Evolutionary conservation across 768 basidiomycete species (phyloP), one percentile per base, ranked within the genome.

Genomic region (Tricholoma terreum): DNA sequence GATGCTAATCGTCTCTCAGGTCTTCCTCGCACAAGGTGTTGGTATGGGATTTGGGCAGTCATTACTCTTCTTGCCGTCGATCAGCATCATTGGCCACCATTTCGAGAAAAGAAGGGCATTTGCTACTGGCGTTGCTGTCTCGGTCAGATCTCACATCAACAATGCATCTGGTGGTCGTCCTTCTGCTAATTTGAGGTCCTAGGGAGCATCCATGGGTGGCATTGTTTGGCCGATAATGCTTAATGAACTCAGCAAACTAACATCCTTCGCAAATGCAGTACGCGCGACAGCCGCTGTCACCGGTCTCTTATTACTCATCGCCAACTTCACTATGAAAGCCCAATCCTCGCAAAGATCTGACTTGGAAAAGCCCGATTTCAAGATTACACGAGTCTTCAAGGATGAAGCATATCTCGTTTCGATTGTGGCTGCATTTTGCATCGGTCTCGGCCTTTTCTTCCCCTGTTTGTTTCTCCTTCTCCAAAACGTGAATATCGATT

Each of bases 1-100:
- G 5, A 54, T 57, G 9, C 46, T 67, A 51, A 43, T 50, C 22
- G 21, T 45, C 58, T 19, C 60, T 59, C 55, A 80, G 73, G 70
- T 81, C 15, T 83, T 84, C 63, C 69, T 84, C 11, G 70, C 80
- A 0, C 83, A 85, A 67, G 83, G 77, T 4, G 68, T 85, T n/a
- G 82, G 80, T 15, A 78, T 81, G 69, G 84, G 83, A 1, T 52
- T 75, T 7, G 79, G 79, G 2, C 72, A 77, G 36, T 78, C 81
- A 1, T 62, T 82, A 21, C 68, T 81, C 22, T 83, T 81, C 68
- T 64, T 82, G 21, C 84, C 83, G 1, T 77, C 81, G 3, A 66
- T 81, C 45, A 74, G 73, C 10, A 70, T 81, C 34, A 67, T 78
- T n/a, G 71, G 77, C 3, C 80, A 80, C 50, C 76, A 79, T 62